These are phyloP conservation scores for Durusdinium trenchii DNA, from an alignment of 73 alveolate genomes.

Conservation along the genomic window DNA sequence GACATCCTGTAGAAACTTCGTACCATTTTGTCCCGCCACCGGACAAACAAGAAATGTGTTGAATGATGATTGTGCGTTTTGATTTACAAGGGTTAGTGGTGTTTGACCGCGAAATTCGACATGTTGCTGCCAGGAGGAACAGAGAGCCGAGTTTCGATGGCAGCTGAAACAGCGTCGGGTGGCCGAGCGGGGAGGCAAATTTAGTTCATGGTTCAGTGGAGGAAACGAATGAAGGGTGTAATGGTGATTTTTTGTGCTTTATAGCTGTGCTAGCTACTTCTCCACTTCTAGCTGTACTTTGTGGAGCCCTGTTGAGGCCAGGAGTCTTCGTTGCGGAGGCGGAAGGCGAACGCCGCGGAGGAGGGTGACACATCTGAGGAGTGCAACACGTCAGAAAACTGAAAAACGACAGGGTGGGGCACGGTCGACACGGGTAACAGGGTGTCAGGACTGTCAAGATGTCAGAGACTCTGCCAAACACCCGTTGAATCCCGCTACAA, in stretches of 20 bases:
- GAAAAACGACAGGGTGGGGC: no score
- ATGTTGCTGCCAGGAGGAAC: constrained; percentile 51
- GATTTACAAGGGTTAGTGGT: no score
- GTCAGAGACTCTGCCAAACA: neutral
- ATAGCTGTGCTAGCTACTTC: no score
- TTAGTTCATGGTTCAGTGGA: neutral
- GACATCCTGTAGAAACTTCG: no score
- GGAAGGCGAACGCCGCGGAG: constrained; percentile 46
- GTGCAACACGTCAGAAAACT: neutral
- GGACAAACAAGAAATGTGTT: no score
- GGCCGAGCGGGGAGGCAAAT: neutral
- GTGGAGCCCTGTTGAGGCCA: constrained; percentile 11
- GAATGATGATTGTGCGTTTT: no score
- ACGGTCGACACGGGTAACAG: no score
- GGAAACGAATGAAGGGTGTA: neutral
- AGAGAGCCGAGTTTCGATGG: constrained; percentile 65
- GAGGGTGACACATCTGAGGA: constrained; percentile 53
- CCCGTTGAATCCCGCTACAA: neutral
- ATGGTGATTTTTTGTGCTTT: neutral
- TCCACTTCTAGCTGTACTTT: neutral
- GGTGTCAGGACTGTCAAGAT: neutral
- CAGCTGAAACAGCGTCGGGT: constrained; percentile 70
- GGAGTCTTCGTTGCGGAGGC: constrained; percentile 76
- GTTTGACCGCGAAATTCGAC: no score
- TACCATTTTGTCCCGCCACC: no score